Conservation (phyloP, 805 yeast species). For the Jamesozyma gamospora region DNA sequence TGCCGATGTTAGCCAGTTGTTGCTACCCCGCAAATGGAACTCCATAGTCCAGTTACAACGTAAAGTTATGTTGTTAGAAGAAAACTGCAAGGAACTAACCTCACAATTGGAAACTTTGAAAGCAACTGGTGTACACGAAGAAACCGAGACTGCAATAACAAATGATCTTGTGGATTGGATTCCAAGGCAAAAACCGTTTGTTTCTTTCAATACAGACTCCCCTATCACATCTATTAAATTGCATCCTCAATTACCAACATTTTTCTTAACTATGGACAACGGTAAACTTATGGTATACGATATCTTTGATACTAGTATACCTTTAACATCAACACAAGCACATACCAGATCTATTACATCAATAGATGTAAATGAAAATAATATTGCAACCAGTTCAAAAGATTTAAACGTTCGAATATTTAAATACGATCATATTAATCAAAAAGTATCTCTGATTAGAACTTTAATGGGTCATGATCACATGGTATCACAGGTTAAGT, state of each 20-base stretch:
- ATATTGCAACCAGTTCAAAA: conserved; percentile 40
- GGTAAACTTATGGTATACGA: conserved; percentile 73
- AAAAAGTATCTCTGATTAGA: conserved; percentile 41
- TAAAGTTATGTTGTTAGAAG: conserved; percentile 59
- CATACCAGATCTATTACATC: conserved; percentile 59
- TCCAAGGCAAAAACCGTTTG: conserved; percentile 39
- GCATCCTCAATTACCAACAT: conserved; percentile 63
- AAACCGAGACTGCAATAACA: background rate
- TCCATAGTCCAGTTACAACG: conserved; percentile 74
- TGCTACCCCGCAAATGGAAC: conserved; percentile 60
- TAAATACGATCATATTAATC: conserved; percentile 18
- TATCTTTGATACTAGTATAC: conserved; percentile 44
- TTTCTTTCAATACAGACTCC: conserved; percentile 47
- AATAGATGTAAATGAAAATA: conserved; percentile 9
- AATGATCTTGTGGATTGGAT: conserved; percentile 38
- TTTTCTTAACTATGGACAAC: conserved; percentile 60
- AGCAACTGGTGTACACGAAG: conserved; percentile 19
- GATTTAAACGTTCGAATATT: conserved; percentile 52
- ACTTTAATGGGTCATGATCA: conserved; percentile 83
- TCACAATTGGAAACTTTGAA: conserved; percentile 31
- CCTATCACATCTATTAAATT: conserved; percentile 54
- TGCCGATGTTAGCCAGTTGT: background rate
- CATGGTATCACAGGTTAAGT: conserved; percentile 56
- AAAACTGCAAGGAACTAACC: conserved; percentile 40
- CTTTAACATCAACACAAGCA: conserved; percentile 56